phyloP scores from a whole-genome alignment of 2,329 filamentous ascomycete genomes.

The Venturiaceae sp. region DNA sequence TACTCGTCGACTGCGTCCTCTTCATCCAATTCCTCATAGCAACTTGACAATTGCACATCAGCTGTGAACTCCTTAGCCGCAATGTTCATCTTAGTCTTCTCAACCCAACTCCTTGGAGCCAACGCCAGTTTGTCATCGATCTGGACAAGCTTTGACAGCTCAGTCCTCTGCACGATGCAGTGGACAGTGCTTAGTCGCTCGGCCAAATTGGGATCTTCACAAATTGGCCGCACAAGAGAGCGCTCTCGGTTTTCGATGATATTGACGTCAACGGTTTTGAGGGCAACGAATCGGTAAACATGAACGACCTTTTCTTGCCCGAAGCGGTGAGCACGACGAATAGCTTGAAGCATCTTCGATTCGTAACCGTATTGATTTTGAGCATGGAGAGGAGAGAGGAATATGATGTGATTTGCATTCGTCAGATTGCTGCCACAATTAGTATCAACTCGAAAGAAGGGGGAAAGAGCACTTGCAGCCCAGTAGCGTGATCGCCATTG shows the following conservation, averaged over 20 bases:
- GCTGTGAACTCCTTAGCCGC: not conserved
- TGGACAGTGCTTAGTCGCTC: not conserved
- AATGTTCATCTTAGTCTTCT: not conserved
- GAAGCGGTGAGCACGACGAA: constrained; percentile 49
- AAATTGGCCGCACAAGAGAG: not conserved
- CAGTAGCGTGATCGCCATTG: constrained; percentile 47
- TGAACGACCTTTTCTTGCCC: constrained; percentile 48
- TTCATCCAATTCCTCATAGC: not conserved
- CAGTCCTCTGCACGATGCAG: not conserved
- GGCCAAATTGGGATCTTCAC: not conserved
- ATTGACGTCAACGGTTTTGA: constrained; percentile 51
- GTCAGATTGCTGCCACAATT: constrained; percentile 46
- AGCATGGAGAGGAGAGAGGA: constrained; percentile 46
- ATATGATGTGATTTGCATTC: constrained; percentile 55
- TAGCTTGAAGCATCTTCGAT: constrained; percentile 51
- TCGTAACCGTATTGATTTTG: constrained; percentile 44
- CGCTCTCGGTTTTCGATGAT: constrained; percentile 33
- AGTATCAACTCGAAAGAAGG: constrained; percentile 10
- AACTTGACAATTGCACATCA: not conserved
- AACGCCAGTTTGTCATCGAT: not conserved
- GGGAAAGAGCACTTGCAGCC: constrained; percentile 37
- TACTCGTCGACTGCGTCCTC: not conserved
- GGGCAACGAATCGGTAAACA: constrained; percentile 67
- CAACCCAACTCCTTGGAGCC: not conserved
- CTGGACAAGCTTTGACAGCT: not conserved